Conservation (phyloP, 345 rosid species). For the Nephelium lappaceum region DNA sequence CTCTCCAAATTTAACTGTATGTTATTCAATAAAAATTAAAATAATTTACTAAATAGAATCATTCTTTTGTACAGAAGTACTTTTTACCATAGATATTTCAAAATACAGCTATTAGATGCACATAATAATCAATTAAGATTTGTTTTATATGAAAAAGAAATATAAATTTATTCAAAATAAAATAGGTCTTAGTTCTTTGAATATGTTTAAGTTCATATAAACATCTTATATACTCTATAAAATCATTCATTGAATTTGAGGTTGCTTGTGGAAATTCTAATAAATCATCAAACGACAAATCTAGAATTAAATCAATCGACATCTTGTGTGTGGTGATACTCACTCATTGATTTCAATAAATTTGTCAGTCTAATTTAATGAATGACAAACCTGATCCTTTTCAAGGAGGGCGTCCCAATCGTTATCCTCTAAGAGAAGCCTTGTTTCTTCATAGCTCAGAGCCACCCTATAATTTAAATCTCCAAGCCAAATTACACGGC, state of each 20-base stretch:
- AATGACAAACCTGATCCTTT: constrained; percentile 82
- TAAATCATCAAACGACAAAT: not conserved
- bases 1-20: constrained; percentile 79
- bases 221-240: too few relatives aligned
- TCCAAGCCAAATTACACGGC: constrained; percentile 94
- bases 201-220: too few relatives aligned
- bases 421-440: constrained; percentile 59
- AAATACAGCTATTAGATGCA: too few relatives aligned
- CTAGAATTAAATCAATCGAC: not conserved
- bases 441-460: constrained; percentile 83
- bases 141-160: too few relatives aligned
- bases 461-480: constrained; percentile 86
- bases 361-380: not conserved
- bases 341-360: not conserved
- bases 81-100: too few relatives aligned
- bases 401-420: constrained; percentile 82
- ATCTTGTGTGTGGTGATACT: not conserved
- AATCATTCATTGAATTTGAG: too few relatives aligned
- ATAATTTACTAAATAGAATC: too few relatives aligned
- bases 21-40: not conserved
- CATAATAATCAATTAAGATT: too few relatives aligned
- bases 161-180: too few relatives aligned
- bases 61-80: not conserved
- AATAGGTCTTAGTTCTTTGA: too few relatives aligned
- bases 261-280: too few relatives aligned